Evolutionary conservation across 106 monocot species (phyloP).

Genomic region (Iris macrosiphon): DNA sequence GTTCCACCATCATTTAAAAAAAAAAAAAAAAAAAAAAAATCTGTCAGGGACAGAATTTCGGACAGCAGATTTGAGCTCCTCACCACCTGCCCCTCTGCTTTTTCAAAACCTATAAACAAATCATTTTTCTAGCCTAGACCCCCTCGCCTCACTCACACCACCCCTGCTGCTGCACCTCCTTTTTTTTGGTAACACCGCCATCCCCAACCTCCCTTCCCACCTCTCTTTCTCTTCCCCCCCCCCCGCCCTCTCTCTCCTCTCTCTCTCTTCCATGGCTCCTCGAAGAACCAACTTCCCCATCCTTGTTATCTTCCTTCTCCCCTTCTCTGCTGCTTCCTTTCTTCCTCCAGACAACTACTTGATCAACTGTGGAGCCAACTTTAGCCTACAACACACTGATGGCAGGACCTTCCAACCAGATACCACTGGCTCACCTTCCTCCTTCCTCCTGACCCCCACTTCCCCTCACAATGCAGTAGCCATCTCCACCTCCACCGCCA

Average conservation of each 20-base stretch:
- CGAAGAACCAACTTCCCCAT: conserved; percentile 3
- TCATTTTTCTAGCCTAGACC: too few species aligned
- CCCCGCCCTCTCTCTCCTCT: not conserved
- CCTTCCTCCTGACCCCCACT: conserved; percentile 1
- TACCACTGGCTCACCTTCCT: not conserved
- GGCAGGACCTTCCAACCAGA: conserved; percentile 38
- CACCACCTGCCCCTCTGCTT: not conserved
- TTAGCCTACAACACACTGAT: conserved; percentile 8
- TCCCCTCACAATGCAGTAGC: conserved; percentile 8
- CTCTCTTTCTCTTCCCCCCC: not conserved
- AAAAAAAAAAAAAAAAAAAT: too few species aligned
- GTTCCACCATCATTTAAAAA: too few species aligned
- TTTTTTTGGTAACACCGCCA: not conserved
- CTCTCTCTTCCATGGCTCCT: not conserved
- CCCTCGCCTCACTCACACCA: not conserved
- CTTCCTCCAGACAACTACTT: conserved; percentile 20
- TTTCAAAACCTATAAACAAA: not conserved
- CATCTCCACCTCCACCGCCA: not conserved
- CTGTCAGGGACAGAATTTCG: too few species aligned
- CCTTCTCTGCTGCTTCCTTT: not conserved
- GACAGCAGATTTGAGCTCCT: not conserved
- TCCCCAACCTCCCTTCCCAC: not conserved
- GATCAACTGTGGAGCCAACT: conserved; percentile 39
- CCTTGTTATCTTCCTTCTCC: not conserved
- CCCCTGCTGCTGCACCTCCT: not conserved